Evolutionary conservation across 306 rosid genomes (phyloP).

Genomic region (Vigna mungo): DNA sequence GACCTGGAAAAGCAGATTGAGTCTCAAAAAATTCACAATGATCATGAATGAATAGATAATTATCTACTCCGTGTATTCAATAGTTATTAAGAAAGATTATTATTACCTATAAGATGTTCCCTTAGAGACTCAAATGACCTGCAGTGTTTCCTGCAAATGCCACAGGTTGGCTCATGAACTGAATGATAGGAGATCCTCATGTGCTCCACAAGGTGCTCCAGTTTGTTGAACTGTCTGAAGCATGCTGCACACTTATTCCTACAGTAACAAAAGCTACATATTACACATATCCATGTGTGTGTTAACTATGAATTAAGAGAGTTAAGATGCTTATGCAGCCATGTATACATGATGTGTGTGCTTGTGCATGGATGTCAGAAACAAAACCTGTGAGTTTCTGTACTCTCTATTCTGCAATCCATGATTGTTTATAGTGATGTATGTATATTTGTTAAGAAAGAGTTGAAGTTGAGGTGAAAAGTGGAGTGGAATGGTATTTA

Average conservation of each 20-base stretch:
- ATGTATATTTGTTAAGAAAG: background rate
- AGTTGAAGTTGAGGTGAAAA: constrained; percentile 42
- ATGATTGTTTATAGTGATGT: constrained; percentile 37
- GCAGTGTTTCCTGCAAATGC: constrained; percentile 92
- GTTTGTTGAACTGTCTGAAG: constrained; percentile 82
- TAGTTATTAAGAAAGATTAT: background rate
- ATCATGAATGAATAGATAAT: background rate
- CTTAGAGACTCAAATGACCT: constrained; percentile 92
- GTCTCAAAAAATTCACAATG: constrained; percentile 26
- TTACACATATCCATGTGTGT: background rate
- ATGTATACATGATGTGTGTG: background rate
- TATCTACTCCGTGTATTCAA: background rate
- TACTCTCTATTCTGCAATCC: constrained; percentile 59
- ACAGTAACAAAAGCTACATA: background rate
- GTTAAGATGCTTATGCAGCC: constrained; percentile 3
- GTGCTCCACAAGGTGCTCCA: constrained; percentile 98
- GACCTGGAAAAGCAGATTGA: constrained; percentile 57
- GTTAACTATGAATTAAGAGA: background rate
- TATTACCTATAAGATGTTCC: constrained; percentile 89
- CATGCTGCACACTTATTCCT: constrained; percentile 98
- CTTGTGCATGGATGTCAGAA: constrained; percentile 33
- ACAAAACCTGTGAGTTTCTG: constrained; percentile 74
- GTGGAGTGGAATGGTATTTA: constrained; percentile 53
- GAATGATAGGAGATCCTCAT: constrained; percentile 94
- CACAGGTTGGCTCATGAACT: constrained; percentile 86